Base-by-base conservation (phyloP, 2,329 filamentous ascomycete species). In the Pyrenophora seminiperda region DNA sequence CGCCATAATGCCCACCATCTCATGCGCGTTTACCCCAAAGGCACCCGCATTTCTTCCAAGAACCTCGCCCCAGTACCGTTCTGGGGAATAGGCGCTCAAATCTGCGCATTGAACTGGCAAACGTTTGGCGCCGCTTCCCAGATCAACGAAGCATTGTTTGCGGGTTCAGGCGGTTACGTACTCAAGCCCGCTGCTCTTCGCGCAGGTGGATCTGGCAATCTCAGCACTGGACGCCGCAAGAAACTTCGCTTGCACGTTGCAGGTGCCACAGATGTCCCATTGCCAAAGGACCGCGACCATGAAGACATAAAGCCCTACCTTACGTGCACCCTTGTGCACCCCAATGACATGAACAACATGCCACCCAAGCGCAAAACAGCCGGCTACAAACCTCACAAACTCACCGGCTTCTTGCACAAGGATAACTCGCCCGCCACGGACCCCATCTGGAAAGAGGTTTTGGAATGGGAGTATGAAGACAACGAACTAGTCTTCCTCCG, bases 1-100 rank as follows among this genome's bases (percentile, higher is more conserved):
- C 66, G 67, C 0, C 86, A 89, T 73, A 89, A 89, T 54, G 75
- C 84, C 0, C 74, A 78, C 15, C 83, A 87, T 52, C 76, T 88
- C n/a, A 88, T 88, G 85, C 81, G 86, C 3, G 85, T 88, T 1
- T 89, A 77, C 57, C 86, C 86, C 30, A 88, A 88, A 62, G 86
- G 86, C 40, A 87, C 85, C 0, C 82, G 86, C 34, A 88, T 89
- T 65, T 83, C 82, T 0, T 88, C 84, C 2, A 79, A 77, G 29
- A 89, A 89, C 62, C 78, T 89, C 2, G 78, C 79, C 44, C 85
- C 84, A 0, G 78, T 85, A 0, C 78, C 80, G 0, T 88, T 86
- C 65, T 89, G 86, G 86, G 83, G 78, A 5, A 67, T 87, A 3
- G 86, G 86, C 1, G 85, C 85, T 2, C 86, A 89, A 61, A 84